Conservation (phyloP, 345 rosid genomes). For the Linum trigynum region DNA sequence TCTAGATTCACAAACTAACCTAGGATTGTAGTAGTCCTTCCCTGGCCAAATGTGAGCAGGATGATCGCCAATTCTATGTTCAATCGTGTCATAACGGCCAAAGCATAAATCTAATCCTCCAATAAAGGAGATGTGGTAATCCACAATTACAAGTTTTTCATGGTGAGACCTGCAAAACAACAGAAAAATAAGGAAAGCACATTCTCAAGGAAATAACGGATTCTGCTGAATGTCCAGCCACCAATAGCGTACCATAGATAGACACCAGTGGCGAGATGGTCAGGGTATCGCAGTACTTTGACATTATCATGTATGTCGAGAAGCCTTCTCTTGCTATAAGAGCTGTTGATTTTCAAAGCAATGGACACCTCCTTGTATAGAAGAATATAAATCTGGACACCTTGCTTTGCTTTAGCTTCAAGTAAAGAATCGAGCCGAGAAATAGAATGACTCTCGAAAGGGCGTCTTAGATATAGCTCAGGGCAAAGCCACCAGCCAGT, state of each 20-base stretch:
- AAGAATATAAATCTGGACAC: slow-evolving; percentile 82
- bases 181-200: slow-evolving; percentile 8
- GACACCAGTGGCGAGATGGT: slow-evolving; percentile 68
- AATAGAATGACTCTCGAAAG: slow-evolving; percentile 47
- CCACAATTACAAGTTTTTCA: slow-evolving; percentile 81
- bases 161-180: slow-evolving; percentile 74
- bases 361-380: slow-evolving; percentile 84
- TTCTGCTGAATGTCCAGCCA: neutral
- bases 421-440: slow-evolving; percentile 69
- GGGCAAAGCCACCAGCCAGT: slow-evolving; percentile 99
- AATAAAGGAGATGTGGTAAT: slow-evolving; percentile 68
- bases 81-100: slow-evolving; percentile 72
- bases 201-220: neutral
- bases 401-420: slow-evolving; percentile 79
- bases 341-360: slow-evolving; percentile 80
- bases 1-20: slow-evolving; percentile 26
- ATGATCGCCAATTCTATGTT: slow-evolving; percentile 67
- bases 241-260: slow-evolving; percentile 54
- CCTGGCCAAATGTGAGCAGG: slow-evolving; percentile 80
- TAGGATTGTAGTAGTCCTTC: slow-evolving; percentile 90
- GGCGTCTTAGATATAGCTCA: slow-evolving; percentile 84
- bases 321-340: slow-evolving; percentile 71
- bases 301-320: slow-evolving; percentile 73
- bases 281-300: slow-evolving; percentile 80
- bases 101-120: slow-evolving; percentile 94